phyloP scores from a whole-genome alignment of 768 basidiomycete genomes.

The Russula olivacea region DNA sequence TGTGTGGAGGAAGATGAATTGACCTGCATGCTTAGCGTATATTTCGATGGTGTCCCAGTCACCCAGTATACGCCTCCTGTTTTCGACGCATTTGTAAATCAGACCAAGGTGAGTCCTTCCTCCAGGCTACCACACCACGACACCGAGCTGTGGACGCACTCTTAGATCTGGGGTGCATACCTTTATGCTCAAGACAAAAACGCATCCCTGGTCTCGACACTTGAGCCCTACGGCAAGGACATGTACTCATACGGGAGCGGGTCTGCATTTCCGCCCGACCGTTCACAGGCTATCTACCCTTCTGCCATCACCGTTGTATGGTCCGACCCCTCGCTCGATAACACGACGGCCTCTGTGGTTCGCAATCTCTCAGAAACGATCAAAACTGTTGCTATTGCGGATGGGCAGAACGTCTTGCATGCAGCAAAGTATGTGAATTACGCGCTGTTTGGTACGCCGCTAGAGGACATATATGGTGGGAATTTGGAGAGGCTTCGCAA shows the following conservation, averaged over 20 bases:
- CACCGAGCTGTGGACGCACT: background rate
- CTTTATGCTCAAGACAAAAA: no score
- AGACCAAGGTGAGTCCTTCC: background rate
- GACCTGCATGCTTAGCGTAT: background rate
- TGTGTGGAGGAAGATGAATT: background rate
- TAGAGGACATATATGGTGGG: background rate
- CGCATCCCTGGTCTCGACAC: no score
- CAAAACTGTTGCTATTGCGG: slow-evolving; percentile 1
- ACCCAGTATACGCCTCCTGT: background rate
- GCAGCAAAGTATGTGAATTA: background rate
- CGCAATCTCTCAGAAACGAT: slow-evolving; percentile 9
- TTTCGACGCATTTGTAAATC: background rate
- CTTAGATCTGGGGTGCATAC: no score
- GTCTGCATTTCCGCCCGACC: background rate
- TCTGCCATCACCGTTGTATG: rapidly evolving
- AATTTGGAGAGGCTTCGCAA: background rate
- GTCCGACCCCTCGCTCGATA: no score
- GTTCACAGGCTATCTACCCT: background rate
- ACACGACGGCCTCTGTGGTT: slow-evolving; percentile 25
- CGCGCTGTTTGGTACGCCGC: background rate
- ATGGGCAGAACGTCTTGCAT: slow-evolving; percentile 22
- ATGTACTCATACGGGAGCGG: background rate
- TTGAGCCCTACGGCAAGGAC: slow-evolving; percentile 20
- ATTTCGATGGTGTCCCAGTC: background rate
- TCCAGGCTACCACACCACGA: background rate